phyloP scores from a whole-genome alignment of 345 rosid species.

The Citrus cavaleriei region DNA sequence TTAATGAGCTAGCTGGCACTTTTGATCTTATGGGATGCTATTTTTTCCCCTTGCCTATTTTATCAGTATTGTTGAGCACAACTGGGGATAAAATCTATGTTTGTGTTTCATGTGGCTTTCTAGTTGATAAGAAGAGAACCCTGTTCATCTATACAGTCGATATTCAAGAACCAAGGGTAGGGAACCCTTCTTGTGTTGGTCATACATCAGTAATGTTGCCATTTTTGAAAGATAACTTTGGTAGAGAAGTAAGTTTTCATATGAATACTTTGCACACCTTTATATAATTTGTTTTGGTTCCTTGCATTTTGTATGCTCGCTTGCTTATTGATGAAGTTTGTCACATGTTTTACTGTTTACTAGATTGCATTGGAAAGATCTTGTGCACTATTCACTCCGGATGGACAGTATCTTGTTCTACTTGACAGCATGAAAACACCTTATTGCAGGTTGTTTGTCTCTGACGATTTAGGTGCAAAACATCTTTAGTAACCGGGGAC shows the following conservation, averaged over 20 bases:
- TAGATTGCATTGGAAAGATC: constrained; percentile 60
- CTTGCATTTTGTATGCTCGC: neutral
- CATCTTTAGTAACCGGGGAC: neutral
- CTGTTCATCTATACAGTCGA: constrained; percentile 62
- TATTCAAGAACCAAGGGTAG: constrained; percentile 43
- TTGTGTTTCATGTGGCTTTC: constrained; percentile 57
- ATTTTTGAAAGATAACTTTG: constrained; percentile 32
- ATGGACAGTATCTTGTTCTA: constrained; percentile 61
- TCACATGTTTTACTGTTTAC: constrained; percentile 9
- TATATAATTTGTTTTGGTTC: neutral
- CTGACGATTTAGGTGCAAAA: constrained; percentile 2
- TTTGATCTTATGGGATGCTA: constrained; percentile 72
- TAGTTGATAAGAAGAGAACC: constrained; percentile 37
- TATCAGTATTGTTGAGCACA: constrained; percentile 47
- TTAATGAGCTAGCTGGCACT: constrained; percentile 42
- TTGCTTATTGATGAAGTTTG: constrained; percentile 4
- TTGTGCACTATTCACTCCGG: constrained; percentile 62
- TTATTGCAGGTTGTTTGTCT: constrained; percentile 67
- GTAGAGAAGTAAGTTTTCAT: constrained; percentile 38
- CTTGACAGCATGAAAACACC: constrained; percentile 64
- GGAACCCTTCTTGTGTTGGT: constrained; percentile 73
- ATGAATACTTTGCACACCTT: constrained; percentile 3
- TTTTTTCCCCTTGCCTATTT: constrained; percentile 60
- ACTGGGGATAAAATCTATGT: constrained; percentile 51
- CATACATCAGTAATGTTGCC: constrained; percentile 51